Evolutionary conservation across 1,284 basidiomycete genomes (phyloP).

Genomic region (Ustilago tritici): DNA sequence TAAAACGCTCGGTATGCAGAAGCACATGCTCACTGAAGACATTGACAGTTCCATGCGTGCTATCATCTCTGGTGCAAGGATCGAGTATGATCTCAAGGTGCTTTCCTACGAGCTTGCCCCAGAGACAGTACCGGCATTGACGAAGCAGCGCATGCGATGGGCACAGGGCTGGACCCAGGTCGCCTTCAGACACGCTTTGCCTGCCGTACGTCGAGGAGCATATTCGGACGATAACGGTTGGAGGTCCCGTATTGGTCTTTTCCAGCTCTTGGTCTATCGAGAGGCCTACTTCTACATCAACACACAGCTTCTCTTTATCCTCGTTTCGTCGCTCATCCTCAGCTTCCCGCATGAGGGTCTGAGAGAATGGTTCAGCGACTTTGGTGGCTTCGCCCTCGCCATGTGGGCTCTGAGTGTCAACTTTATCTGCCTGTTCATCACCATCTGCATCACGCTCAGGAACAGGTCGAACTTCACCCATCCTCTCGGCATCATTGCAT

Average conservation of each 20-base stretch:
- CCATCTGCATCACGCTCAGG: slow-evolving; percentile 54
- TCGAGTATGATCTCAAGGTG: slow-evolving; percentile 63
- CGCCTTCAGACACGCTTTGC: slow-evolving; percentile 55
- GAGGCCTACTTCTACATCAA: slow-evolving; percentile 61
- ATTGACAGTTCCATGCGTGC: slow-evolving; percentile 64
- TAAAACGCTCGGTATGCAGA: slow-evolving; percentile 57
- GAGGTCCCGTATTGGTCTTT: slow-evolving; percentile 55
- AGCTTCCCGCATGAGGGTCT: slow-evolving; percentile 39
- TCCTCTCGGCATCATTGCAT: slow-evolving; percentile 49
- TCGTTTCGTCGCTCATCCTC: slow-evolving; percentile 41
- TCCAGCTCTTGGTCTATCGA: slow-evolving; percentile 58
- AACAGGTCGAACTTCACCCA: slow-evolving; percentile 59
- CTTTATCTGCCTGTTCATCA: slow-evolving; percentile 53
- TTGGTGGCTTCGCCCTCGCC: slow-evolving; percentile 50
- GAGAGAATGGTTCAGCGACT: slow-evolving; percentile 46
- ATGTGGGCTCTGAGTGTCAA: slow-evolving; percentile 57
- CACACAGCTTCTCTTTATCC: slow-evolving; percentile 44
- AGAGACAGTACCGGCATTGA: slow-evolving; percentile 49
- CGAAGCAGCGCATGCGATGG: slow-evolving; percentile 65
- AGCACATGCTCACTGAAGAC: slow-evolving; percentile 65
- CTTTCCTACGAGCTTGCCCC: slow-evolving; percentile 62
- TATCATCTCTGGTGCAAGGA: slow-evolving; percentile 61
- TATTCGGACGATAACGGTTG: slow-evolving; percentile 53
- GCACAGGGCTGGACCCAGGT: slow-evolving; percentile 66
- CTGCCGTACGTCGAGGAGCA: slow-evolving; percentile 52